Evolutionary conservation across 139 green algal species (phyloP).

Genomic region (Limnomonas spitsbergensis): DNA sequence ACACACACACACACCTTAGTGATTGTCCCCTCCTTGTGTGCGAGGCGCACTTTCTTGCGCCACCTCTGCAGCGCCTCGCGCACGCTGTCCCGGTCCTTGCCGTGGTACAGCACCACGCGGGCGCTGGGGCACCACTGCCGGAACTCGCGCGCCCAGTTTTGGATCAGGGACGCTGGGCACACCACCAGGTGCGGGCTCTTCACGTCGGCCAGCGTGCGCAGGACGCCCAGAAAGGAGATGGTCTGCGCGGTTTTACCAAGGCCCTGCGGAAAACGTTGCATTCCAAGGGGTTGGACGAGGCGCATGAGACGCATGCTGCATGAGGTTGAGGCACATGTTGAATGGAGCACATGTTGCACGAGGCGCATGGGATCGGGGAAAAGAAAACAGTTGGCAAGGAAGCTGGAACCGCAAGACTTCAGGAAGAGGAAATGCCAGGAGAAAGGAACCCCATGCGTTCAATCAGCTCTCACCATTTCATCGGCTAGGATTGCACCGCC

Average conservation of each 20-base stretch:
- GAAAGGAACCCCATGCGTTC: no score
- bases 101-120: constrained; percentile 77
- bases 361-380: no score
- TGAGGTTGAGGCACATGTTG: not conserved
- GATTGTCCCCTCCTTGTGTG: constrained; percentile 14
- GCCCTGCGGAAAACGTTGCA: constrained; percentile 38
- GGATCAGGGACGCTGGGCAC: constrained; percentile 89
- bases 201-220: constrained; percentile 9
- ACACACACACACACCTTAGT: not conserved
- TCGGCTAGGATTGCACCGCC: constrained; percentile 78
- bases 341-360: no score
- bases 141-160: constrained; percentile 96
- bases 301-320: not conserved
- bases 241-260: constrained; percentile 86
- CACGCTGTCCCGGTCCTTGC: constrained; percentile 53
- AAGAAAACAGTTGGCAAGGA: no score
- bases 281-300: not conserved
- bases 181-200: constrained; percentile 90
- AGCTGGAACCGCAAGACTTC: no score
- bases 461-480: constrained; percentile 63
- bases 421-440: no score
- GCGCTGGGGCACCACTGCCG: constrained; percentile 77
- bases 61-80: constrained; percentile 14
- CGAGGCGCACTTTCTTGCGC: constrained; percentile 17
- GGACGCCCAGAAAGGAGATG: constrained; percentile 77